phyloP scores from a whole-genome alignment of 352 stramenopile species.

The Pythium vanterpoolii region DNA sequence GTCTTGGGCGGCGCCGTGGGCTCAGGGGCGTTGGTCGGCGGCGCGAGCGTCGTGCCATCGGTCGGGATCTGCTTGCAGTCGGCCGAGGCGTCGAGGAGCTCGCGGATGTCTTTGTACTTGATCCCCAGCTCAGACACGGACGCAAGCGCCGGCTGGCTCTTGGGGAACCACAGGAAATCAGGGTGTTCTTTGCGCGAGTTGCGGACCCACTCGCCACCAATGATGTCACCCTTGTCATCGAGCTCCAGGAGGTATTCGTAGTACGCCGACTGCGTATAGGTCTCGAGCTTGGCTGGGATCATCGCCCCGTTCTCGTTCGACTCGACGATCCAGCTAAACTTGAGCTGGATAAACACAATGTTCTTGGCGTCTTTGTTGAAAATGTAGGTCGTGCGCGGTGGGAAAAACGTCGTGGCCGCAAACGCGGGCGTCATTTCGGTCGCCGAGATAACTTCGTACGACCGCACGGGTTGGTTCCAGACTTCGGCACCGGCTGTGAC shows the following conservation, averaged over 20 bases:
- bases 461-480: conserved; percentile 58
- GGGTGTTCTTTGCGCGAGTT: conserved; percentile 50
- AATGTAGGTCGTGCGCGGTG: conserved; percentile 28
- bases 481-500: conserved; percentile 31
- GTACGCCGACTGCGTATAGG: conserved; percentile 28
- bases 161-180: conserved; percentile 67
- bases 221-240: conserved; percentile 51
- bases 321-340: conserved; percentile 42
- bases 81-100: too few relatives aligned
- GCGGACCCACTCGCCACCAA: conserved; percentile 63
- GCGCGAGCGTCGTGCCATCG: conserved; percentile 8
- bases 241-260: conserved; percentile 73
- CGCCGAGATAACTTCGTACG: conserved; percentile 35
- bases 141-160: conserved; percentile 18
- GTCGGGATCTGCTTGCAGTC: too few relatives aligned
- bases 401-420: conserved; percentile 15
- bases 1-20: conserved; percentile 1
- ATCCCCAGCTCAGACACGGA: too few relatives aligned
- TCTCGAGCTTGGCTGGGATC: conserved; percentile 17
- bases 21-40: background rate
- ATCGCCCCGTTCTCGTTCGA: conserved; percentile 36
- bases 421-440: conserved; percentile 30
- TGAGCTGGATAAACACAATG: conserved; percentile 38
- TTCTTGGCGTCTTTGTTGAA: conserved; percentile 25
- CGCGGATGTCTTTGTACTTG: too few relatives aligned